These are phyloP conservation scores for Triticum dicoccoides DNA, from an alignment of 176 grass and related monocot genomes.

Conservation along the genomic window DNA sequence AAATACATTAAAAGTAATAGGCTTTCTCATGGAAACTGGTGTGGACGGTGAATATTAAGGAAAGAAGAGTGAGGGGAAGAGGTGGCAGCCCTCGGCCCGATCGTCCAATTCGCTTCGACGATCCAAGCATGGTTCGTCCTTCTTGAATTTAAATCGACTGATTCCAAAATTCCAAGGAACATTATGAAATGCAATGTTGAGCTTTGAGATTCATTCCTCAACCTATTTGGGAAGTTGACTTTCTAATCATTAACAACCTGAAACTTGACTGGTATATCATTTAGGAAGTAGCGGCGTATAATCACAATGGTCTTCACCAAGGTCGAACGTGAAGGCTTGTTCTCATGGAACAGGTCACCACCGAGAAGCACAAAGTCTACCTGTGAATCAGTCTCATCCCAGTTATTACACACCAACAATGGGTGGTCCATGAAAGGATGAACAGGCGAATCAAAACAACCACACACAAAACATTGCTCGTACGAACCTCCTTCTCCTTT, in stretches of 20 bases:
- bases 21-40: too few species aligned
- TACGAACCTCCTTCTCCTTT: slow-evolving; percentile 68
- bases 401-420: not conserved
- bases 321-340: slow-evolving; percentile 23
- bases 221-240: slow-evolving; percentile 74
- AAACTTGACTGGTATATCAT: slow-evolving; percentile 57
- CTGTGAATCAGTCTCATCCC: slow-evolving; percentile 9
- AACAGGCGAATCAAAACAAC: not conserved
- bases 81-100: too few species aligned
- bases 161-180: not conserved
- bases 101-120: too few species aligned
- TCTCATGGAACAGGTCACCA: slow-evolving; percentile 74
- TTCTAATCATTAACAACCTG: slow-evolving; percentile 83
- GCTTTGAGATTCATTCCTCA: not conserved
- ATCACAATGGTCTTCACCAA: slow-evolving; percentile 80
- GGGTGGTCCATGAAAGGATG: not conserved
- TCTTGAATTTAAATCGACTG: not conserved
- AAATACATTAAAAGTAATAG: not conserved
- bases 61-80: too few species aligned
- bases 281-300: slow-evolving; percentile 52
- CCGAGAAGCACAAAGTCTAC: slow-evolving; percentile 84
- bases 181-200: not conserved
- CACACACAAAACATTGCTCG: not conserved
- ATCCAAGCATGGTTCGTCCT: too few species aligned
- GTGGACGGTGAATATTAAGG: too few species aligned